Base-by-base conservation (phyloP, 306 rosid species). In the Quercus gilva region DNA sequence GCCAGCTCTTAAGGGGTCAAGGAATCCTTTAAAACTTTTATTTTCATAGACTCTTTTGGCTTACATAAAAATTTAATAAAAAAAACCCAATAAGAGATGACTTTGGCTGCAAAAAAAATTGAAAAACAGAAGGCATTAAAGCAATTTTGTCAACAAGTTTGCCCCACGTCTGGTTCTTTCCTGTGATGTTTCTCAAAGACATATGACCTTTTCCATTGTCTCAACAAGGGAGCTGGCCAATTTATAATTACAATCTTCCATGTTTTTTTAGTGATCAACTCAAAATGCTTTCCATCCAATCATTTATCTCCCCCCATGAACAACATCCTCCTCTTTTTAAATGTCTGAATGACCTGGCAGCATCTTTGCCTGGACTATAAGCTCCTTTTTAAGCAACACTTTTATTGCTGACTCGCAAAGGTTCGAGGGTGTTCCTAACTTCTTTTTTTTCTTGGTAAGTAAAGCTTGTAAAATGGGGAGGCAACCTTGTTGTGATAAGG, bases 401-500 rank as follows among this genome's bases (percentile, higher is more conserved):
- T 86, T 75, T 63, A 67, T 82, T 41, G 80, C 67, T 76, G 85
- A 77, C 83, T 82, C 69, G 61, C 53, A 74, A 57, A 15, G 51
- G 53, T 72, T 60, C 70, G 52, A 64, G 82, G 61, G 74, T 28
- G 8, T 79, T 78, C 80, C 71, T 28, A 37, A 26, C 31, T 74
- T 74, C 2, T 26, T 5, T 74, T 70, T 33, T 5, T n/a, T 20
- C 51, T 33, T 19, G 4, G 20, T 8, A 19, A 60, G 53, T 49
- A 3, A 49, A 41, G 35, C 31, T 20, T 82, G 25, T 37, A 33
- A 78, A 75, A 95, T 95, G 99, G 99, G 97, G 82, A 89, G 99
- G 72, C 92, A 90, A 37, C 99, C 99, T 63, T 95, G 99, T 84
- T 95, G 97, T 78, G 98, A 93, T 73, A 95, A 93, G 87, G 80